Conservation (phyloP, 2,329 filamentous ascomycete species). For the Aspergillus sp. region DNA sequence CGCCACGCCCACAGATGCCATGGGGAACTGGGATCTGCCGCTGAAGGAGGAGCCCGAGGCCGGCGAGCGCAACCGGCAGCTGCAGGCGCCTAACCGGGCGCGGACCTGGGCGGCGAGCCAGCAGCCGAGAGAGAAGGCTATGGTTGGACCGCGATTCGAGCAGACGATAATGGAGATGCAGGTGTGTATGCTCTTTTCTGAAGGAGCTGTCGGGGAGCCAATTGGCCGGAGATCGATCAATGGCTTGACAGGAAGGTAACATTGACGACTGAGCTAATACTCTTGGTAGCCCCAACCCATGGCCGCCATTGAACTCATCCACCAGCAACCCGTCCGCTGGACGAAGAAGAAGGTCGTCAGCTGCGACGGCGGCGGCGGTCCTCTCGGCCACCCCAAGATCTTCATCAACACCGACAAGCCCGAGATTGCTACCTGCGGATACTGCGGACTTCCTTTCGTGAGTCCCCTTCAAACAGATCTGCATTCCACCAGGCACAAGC, state of each 20-base stretch:
- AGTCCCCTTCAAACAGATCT: constrained; percentile 40
- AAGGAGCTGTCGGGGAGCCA: neutral
- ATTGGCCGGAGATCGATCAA: neutral
- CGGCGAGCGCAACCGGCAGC: constrained; percentile 57
- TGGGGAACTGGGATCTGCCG: constrained; percentile 50
- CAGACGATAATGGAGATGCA: constrained; percentile 92
- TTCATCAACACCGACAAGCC: constrained; percentile 99
- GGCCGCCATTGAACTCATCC: constrained; percentile 92
- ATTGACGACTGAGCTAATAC: neutral
- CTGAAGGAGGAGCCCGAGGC: constrained; percentile 57
- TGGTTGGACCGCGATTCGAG: constrained; percentile 94
- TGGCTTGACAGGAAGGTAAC: neutral
- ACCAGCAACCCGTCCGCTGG: constrained; percentile 94
- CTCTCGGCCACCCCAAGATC: constrained; percentile 84
- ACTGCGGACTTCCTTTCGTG: constrained; percentile 93
- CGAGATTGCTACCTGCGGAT: constrained; percentile 83
- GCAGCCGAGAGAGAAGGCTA: constrained; percentile 74
- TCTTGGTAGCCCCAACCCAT: constrained; percentile 72
- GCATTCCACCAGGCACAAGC: neutral
- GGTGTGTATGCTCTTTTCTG: constrained; percentile 56
- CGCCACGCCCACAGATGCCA: constrained; percentile 52
- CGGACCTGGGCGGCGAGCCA: constrained; percentile 84
- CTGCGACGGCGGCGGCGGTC: constrained; percentile 90
- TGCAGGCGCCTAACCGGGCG: constrained; percentile 84
- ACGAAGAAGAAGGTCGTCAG: constrained; percentile 76